phyloP scores from a whole-genome alignment of 352 stramenopile species.

The Pythium scleroteichum region DNA sequence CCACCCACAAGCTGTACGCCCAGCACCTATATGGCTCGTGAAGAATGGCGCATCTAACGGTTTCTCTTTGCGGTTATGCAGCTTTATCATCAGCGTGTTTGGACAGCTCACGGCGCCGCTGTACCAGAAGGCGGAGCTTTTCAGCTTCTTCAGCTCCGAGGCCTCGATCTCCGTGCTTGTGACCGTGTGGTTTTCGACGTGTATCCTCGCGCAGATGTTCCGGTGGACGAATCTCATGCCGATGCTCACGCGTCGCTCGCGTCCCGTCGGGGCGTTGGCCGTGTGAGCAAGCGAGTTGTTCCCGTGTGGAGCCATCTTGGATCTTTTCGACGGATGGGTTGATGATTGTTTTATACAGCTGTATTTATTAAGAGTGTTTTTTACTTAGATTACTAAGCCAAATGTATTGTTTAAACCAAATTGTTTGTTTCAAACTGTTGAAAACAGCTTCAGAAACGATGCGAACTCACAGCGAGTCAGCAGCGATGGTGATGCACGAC shows the following conservation, averaged over 20 bases:
- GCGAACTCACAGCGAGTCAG: conserved; percentile 7
- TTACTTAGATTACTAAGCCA: too few relatives aligned
- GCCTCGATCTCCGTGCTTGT: conserved; percentile 79
- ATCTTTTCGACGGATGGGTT: conserved; percentile 20
- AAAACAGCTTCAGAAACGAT: conserved; percentile 16
- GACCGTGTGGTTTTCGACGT: conserved; percentile 89
- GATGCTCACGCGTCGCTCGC: conserved; percentile 40
- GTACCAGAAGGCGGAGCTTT: conserved; percentile 81
- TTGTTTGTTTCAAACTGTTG: conserved; percentile 14
- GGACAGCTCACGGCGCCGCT: conserved; percentile 80
- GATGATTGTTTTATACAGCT: conserved; percentile 28
- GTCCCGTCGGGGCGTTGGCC: background rate
- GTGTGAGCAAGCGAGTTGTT: conserved; percentile 6
- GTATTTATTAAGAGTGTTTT: conserved; percentile 22
- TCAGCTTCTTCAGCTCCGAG: conserved; percentile 87
- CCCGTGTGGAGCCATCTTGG: conserved; percentile 7
- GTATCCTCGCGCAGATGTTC: conserved; percentile 88
- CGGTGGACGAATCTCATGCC: conserved; percentile 79
- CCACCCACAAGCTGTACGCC: conserved; percentile 88
- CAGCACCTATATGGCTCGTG: too few relatives aligned
- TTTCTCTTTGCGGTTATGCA: conserved; percentile 26
- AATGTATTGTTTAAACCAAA: too few relatives aligned
- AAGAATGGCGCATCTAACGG: too few relatives aligned
- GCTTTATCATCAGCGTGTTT: conserved; percentile 88
- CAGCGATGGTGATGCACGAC: background rate